Base-by-base conservation (phyloP, 192 early-diverging fungal genomes). In the Coemansia sp. region DNA sequence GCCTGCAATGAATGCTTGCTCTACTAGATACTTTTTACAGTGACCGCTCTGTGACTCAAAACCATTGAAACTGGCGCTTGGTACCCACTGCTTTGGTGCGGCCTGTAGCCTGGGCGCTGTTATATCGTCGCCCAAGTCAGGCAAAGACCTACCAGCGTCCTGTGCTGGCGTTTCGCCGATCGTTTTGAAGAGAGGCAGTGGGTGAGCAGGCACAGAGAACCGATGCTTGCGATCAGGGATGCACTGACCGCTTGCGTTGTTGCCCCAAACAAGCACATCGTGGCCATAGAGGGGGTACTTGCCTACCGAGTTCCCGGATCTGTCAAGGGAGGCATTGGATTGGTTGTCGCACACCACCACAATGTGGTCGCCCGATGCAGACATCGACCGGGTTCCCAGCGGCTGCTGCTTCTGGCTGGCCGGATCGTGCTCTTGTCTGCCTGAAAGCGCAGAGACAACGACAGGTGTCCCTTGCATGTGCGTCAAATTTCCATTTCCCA, bases 221-320 rank as follows among this genome's bases (percentile, higher is more conserved):
- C 76, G 66, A 20, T 79, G 76, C 20, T 56, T 61, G 49, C 76
- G 76, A 7, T 60, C 71, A 6, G 71, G 76, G 8, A 70, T 66
- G 52, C 76, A 79, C 58, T 79, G 71, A 21, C 76, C 76, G 4
- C 33, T 31, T 9, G 59, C 23, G 49, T 79, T 79, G 60, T 61
- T 63, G 46, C 76, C 76, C 76, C 76, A 79, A 25, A 73, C 71
- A 26, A 79, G 5, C 3, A 79, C 76, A 7, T 79, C 76, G 35
- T 79, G 63, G 15, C 76, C 76, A 60, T 61, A 79, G 28, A 73
- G 56, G 10, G 71, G 71, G 7, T 13, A 7, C 20, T 66, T 60
- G 20, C 34, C n/a, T 3, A 60, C 64, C 2, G 67, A 56, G 25
- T 15, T 31, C 20, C 71, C 76, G 0, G 76, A 73, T 28, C 34